These are phyloP conservation scores for Colletotrichum coccodes DNA, from an alignment of 2,329 filamentous ascomycete genomes.

Conservation along the genomic window DNA sequence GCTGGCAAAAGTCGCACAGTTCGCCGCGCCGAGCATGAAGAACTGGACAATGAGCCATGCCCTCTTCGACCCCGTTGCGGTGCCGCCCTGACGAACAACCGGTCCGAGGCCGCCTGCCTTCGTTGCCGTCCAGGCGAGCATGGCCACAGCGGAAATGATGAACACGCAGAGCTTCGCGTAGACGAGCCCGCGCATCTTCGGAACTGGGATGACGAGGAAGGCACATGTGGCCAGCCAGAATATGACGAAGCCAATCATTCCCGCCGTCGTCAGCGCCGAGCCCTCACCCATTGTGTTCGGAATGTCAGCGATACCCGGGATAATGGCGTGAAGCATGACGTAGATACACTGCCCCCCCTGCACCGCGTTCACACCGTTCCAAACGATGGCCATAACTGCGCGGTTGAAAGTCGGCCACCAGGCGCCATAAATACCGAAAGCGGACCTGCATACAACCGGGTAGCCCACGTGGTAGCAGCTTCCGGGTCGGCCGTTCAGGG, in stretches of 20 bases:
- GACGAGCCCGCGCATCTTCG: conserved; percentile 34
- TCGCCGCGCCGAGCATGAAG: conserved; percentile 46
- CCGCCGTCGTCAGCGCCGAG: conserved; percentile 50
- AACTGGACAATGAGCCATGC: conserved; percentile 50
- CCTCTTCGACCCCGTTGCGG: conserved; percentile 53
- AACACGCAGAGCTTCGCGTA: conserved; percentile 46
- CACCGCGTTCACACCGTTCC: conserved; percentile 53
- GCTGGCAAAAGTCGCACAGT: conserved; percentile 48
- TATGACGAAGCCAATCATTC: conserved; percentile 53
- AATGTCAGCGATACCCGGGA: conserved; percentile 50
- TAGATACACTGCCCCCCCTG: conserved; percentile 46
- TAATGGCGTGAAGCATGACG: conserved; percentile 51
- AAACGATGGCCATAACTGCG: conserved; percentile 56
- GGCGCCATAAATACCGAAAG: conserved; percentile 55
- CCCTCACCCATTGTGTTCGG: conserved; percentile 50
- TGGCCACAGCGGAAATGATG: conserved; percentile 47
- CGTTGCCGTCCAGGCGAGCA: conserved; percentile 69
- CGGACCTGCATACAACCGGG: conserved; percentile 51
- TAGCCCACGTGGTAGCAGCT: conserved; percentile 55
- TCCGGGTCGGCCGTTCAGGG: conserved; percentile 51
- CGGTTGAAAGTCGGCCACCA: conserved; percentile 56
- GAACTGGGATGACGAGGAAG: conserved; percentile 47
- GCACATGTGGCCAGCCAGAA: conserved; percentile 53
- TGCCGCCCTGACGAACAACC: conserved; percentile 72
- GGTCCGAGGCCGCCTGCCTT: conserved; percentile 76